Percentiles rank a stretch among this genome's conserved stretches.
These are phyloP conservation scores for Trichoderma orchidacearum DNA, from an alignment of 495 filamentous ascomycete genomes.

Conservation along the genomic window DNA sequence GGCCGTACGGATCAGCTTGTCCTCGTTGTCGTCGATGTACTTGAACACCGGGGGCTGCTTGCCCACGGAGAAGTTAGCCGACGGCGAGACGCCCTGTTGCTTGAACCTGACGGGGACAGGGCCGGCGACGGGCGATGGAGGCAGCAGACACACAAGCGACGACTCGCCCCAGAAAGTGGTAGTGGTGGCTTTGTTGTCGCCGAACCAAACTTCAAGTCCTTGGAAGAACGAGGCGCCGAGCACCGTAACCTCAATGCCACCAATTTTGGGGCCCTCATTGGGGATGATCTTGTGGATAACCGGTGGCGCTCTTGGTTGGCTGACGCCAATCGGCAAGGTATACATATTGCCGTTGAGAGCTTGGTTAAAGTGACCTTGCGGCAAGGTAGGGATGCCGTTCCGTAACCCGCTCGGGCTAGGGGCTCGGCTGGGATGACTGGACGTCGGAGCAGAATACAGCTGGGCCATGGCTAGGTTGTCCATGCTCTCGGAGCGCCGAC, in stretches of 20 bases:
- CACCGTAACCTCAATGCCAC: constrained; percentile 76
- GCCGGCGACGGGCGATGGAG: constrained; percentile 56
- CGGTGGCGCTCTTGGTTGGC: constrained; percentile 11
- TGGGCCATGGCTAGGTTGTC: constrained; percentile 38
- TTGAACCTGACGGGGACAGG: constrained; percentile 64
- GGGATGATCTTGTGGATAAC: constrained; percentile 70
- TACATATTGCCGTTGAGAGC: constrained; percentile 17
- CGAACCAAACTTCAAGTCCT: constrained; percentile 79
- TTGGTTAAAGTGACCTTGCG: constrained; percentile 28
- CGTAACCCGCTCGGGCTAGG: constrained; percentile 33
- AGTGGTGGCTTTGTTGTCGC: constrained; percentile 59
- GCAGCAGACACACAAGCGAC: constrained; percentile 72
- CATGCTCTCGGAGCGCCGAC: constrained; percentile 36
- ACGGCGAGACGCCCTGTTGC: constrained; percentile 27
- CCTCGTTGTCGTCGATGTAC: constrained; percentile 68
- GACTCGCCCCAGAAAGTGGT: constrained; percentile 74
- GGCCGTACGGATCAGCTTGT: constrained; percentile 52
- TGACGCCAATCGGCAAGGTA: constrained; percentile 16
- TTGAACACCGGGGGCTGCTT: constrained; percentile 38
- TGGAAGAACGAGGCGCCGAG: constrained; percentile 67
- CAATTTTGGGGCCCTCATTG: constrained; percentile 62
- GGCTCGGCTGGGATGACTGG: constrained; percentile 42
- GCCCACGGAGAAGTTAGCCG: constrained; percentile 27
- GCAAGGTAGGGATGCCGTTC: constrained; percentile 26
- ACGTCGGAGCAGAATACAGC: constrained; percentile 52